These are phyloP conservation scores for Uronychia setigera DNA, from an alignment of 73 alveolate genomes.

Conservation along the genomic window DNA sequence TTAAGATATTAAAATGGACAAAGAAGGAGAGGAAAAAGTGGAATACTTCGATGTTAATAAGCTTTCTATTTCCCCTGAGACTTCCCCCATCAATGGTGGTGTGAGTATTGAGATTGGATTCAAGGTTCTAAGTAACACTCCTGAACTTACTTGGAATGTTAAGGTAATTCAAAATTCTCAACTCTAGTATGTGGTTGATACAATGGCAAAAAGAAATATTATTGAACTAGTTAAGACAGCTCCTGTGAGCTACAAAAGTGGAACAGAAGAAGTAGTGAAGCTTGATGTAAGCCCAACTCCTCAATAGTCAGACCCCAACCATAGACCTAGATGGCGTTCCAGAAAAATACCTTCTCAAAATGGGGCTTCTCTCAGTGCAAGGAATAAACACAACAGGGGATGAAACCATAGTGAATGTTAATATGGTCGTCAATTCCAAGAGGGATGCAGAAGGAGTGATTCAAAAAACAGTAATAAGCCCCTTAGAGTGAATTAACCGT, in stretches of 20 bases:
- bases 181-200: not conserved
- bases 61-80: not conserved
- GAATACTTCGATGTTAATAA: not conserved
- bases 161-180: not conserved
- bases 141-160: not conserved
- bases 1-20: not conserved
- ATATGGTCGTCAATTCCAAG: no score
- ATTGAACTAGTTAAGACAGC: not conserved
- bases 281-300: not conserved
- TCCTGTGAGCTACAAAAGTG: not conserved
- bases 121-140: not conserved
- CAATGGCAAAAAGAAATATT: not conserved
- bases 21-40: not conserved
- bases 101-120: not conserved
- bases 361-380: not conserved
- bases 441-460: no score
- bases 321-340: not conserved
- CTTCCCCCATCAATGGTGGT: not conserved
- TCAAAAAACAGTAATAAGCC: no score
- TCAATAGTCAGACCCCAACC: not conserved
- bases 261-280: not conserved
- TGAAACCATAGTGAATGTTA: no score
- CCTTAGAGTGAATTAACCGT: no score
- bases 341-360: not conserved
- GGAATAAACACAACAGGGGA: not conserved